Percentiles rank a stretch among this genome's conserved stretches.
phyloP scores from a whole-genome alignment of 345 rosid genomes.

The Stellera chamaejasme region DNA sequence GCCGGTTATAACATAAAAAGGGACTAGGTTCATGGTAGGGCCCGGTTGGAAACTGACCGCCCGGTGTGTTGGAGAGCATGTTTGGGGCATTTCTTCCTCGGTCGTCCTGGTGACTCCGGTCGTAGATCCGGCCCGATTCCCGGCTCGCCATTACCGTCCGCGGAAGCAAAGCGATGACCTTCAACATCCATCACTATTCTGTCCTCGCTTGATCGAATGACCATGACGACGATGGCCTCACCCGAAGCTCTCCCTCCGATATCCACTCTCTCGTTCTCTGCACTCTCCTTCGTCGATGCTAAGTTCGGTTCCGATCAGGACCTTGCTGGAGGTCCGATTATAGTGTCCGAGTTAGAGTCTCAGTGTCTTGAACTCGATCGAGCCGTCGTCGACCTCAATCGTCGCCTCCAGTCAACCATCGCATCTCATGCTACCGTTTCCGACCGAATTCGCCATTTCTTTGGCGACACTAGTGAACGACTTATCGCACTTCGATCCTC shows the following conservation, averaged over 20 bases:
- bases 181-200: constrained; percentile 10
- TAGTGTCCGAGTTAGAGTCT: constrained; percentile 47
- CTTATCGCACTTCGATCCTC: constrained; percentile 51
- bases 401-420: constrained; percentile 44
- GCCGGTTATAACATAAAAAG: too few species aligned
- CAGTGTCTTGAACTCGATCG: constrained; percentile 57
- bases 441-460: constrained; percentile 34
- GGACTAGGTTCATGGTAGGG: too few species aligned
- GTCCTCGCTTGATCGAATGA: constrained; percentile 15
- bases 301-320: constrained; percentile 31
- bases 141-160: too few species aligned
- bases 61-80: too few species aligned
- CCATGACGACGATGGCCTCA: constrained; percentile 31
- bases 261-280: constrained; percentile 37
- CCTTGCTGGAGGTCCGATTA: constrained; percentile 35
- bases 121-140: too few species aligned
- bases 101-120: too few species aligned
- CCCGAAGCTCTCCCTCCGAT: constrained; percentile 40
- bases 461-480: constrained; percentile 28
- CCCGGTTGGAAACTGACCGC: too few species aligned
- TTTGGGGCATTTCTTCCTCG: too few species aligned
- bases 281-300: constrained; percentile 46
- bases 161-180: constrained; percentile 1
- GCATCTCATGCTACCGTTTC: constrained; percentile 60
- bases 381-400: constrained; percentile 37